Percentiles rank a stretch among this genome's conserved stretches.
Conservation (phyloP, 805 yeast genomes). For the Allodekkera sacchari region DNA sequence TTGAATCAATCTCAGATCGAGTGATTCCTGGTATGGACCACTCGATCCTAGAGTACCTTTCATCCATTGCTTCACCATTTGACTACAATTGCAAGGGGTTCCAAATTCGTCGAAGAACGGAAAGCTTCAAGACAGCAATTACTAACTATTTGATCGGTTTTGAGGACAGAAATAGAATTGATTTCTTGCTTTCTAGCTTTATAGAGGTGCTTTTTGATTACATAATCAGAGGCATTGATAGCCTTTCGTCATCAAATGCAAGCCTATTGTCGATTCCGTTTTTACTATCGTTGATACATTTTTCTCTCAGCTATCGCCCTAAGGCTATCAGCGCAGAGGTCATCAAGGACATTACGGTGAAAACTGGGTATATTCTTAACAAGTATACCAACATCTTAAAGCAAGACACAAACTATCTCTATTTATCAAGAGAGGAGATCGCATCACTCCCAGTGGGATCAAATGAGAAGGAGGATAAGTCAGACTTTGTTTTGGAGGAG, state of each 20-base stretch:
- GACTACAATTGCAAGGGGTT: slow-evolving; percentile 18
- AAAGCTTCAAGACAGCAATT: slow-evolving; percentile 25
- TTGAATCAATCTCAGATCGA: slow-evolving; percentile 27
- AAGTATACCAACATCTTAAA: slow-evolving; percentile 20
- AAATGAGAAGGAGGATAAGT: slow-evolving; percentile 8
- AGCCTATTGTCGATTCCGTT: slow-evolving; percentile 46
- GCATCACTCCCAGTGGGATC: slow-evolving; percentile 8
- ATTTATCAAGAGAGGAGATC: slow-evolving; percentile 8
- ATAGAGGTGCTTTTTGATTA: slow-evolving; percentile 26
- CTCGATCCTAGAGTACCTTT: slow-evolving; percentile 27
- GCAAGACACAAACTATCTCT: slow-evolving; percentile 20
- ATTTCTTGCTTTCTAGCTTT: slow-evolving; percentile 38
- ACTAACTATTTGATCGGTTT: slow-evolving; percentile 34
- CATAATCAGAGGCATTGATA: no score
- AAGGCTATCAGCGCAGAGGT: slow-evolving; percentile 42
- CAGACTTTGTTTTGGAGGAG: slow-evolving; percentile 14
- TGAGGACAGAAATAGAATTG: slow-evolving; percentile 39
- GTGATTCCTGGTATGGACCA: slow-evolving; percentile 27
- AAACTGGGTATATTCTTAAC: slow-evolving; percentile 18
- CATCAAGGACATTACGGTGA: slow-evolving; percentile 23
- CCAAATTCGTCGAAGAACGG: slow-evolving; percentile 19
- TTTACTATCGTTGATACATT: slow-evolving; percentile 47
- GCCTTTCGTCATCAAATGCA: no score
- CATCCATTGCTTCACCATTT: slow-evolving; percentile 25
- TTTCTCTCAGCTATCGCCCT: slow-evolving; percentile 49